Evolutionary conservation across 176 grass and related monocot genomes (phyloP).

Genomic region (Oryza longistaminata): DNA sequence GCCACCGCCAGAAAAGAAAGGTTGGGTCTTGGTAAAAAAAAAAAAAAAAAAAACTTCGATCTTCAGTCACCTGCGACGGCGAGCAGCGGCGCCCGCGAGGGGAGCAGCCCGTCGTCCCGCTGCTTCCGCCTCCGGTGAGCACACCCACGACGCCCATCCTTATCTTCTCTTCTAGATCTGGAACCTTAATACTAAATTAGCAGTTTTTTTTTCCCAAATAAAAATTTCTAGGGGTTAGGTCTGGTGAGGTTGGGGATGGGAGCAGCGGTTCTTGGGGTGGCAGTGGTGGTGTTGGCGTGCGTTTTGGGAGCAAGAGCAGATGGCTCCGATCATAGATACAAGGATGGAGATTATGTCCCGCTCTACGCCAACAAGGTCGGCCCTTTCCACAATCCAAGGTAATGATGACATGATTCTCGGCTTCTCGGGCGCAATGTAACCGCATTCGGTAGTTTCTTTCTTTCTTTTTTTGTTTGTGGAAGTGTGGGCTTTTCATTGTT

Average conservation of each 20-base stretch:
- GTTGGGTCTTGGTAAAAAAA: too few relatives aligned
- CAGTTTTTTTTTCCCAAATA: too few relatives aligned
- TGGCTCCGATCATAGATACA: conserved; percentile 78
- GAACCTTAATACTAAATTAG: too few relatives aligned
- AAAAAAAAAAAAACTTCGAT: too few relatives aligned
- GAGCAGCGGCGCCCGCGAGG: too few relatives aligned
- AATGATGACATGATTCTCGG: background rate
- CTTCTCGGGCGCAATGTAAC: background rate
- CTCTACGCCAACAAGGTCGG: conserved; percentile 95
- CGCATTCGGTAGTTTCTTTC: background rate
- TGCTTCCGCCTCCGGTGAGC: too few relatives aligned
- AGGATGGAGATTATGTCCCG: conserved; percentile 73
- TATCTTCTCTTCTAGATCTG: too few relatives aligned
- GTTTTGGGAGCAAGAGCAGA: conserved; percentile 54
- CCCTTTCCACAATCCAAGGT: conserved; percentile 97
- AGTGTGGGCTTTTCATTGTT: background rate
- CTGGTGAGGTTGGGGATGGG: background rate
- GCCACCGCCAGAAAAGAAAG: too few relatives aligned
- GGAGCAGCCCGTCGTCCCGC: too few relatives aligned
- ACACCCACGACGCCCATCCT: too few relatives aligned
- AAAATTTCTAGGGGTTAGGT: too few relatives aligned
- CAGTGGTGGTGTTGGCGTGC: conserved; percentile 45
- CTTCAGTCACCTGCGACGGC: too few relatives aligned
- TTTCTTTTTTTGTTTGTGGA: background rate
- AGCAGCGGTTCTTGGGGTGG: conserved; percentile 40